Evolutionary conservation across 768 basidiomycete species (phyloP), one percentile per base, ranked within the genome.

Genomic region (Termitomyces sp.): DNA sequence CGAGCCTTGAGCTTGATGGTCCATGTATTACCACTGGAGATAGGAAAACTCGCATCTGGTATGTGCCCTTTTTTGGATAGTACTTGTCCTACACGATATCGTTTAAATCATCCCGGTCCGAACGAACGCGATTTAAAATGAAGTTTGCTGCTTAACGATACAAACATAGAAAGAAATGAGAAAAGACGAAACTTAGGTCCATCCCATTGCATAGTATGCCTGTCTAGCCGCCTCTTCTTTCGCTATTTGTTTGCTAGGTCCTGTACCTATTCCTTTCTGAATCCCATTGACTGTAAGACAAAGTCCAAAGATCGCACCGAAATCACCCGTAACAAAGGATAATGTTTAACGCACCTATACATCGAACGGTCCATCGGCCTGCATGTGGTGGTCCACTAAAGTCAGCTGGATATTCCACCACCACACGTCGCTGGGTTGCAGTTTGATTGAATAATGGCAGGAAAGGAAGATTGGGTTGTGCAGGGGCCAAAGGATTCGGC

Each of bases 151-250:
- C 23, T 4, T 27, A 16, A 10, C 11, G 31, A 31, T 13, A 20
- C 11, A 32, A 20, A 46, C 45, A 31, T 31, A 36, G 2, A 49
- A n/a, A 49, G 16, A 36, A 35, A 36, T 36, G 25, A 48, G 47
- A 35, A 22, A n/a, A 22, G 16, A 48, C 33, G n/a, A 18, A 38
- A 35, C 11, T 55, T 62, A 76, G 36, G 82, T 81, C 88, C 88
- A 90, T 32, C 89, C 88, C 86, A 91, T 85, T 9, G 80, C 77
- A 63, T 82, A 80, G 69, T 81, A 89, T 9, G 89, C 89, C 60
- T 82, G 73, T 54, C 80, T 76, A 16, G 89, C 88, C 0, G 89
- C 89, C 53, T 86, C 85, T 63, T 91, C 89, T 67, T 89, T 91
- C 7, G 89, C 89, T 2, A 81, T 69, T 63, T 91, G 88, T 67